Base-by-base conservation (phyloP, 768 basidiomycete species). In the Krasilnikovozyma curviuscula region DNA sequence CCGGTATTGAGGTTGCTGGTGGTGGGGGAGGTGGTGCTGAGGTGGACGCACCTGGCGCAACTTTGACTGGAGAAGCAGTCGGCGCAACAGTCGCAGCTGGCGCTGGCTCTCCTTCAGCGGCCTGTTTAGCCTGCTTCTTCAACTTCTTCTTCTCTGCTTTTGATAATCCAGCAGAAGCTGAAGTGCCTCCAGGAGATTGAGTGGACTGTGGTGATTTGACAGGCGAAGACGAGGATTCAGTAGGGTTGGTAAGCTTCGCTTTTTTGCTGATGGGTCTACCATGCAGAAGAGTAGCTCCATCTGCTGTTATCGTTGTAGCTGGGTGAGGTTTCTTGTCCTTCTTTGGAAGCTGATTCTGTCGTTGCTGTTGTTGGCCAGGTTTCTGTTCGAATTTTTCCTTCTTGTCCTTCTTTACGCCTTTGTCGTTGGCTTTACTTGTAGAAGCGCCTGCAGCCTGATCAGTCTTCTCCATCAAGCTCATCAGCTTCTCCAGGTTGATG, bases 401-500 rank as follows among this genome's bases (percentile, higher is more conserved):
- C 35, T 46, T 46, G 28, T 46, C 45, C 35, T 39, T 46, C 16
- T 32, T 38, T 23, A 38, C 40, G 34, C 35, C 45, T 28, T 46
- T 16, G 13, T 37, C 34, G 21, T 40, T 38, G 13, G 49, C 43
- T 21, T 10, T 39, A 25, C n/a, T n/a, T n/a, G n/a, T 50, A 24
- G 49, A 35, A 4, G 28, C 33, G 13, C 34, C n/a, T n/a, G n/a
- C n/a, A n/a, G n/a, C n/a, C n/a, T n/a, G 16, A 13, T 43, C 49
- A n/a, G 44, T 44, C 28, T 39, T 29, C 28, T 50, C 49, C 49
- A 50, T 50, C 13, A 33, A 37, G 25, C 40, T 44, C 49, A 50
- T 50, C 14, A 50, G 43, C 43, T 50, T 50, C 29, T 50, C 49
- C 30, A 50, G 49, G 49, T 50, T 50, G 43, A 50, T 28, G 5